Evolutionary conservation across 176 grass and related monocot genomes (phyloP), one percentile per base, ranked within the genome.

Genomic region (Aegilops speltoides): DNA sequence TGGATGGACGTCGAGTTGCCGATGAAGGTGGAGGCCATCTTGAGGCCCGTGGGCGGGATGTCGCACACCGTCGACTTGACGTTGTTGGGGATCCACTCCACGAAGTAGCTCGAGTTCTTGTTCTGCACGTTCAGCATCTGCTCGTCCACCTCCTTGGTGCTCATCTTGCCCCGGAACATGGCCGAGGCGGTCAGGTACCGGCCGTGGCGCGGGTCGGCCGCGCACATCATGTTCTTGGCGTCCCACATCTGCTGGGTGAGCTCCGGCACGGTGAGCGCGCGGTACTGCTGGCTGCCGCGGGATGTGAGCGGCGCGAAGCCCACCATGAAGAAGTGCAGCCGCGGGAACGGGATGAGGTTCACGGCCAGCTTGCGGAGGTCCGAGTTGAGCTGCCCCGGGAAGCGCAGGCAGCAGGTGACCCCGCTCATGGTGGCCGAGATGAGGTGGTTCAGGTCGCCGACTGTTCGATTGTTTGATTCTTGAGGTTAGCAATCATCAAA

Each of bases 221-320:
- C 92, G 83, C 92, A 93, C 92, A 93, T 93, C 92, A 93, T 93
- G 92, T 93, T 93, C 89, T 90, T 90, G 52, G 92, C 43, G 65
- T 97, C 94, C 94, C 94, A 97, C 94, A 97, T 97, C 81, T 97
- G 95, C 89, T 97, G 95, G 4, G 94, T 97, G 0, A 94, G 88
- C 81, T 97, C 95, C 0, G 95, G 95, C 0, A 97, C 92, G 0
- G 95, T 97, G 2, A 97, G 89, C 7, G 95, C 90, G 50, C 95
- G 88, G 90, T 97, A 97, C 85, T 92, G 86, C 91, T 97, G 94
- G 20, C 91, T 93, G 3, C 94, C 91, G 54, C 94, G 85, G 16
- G 94, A 96, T 34, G 94, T 96, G 13, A 96, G 89, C 28, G 94
- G 91, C 28, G 91, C 91, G 79, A 96, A 96, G 5, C 94, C 94